Evolutionary conservation across 139 green algal genomes (phyloP), one percentile per base, ranked within the genome.

Genomic region (Protoeuglena noctilucae): DNA sequence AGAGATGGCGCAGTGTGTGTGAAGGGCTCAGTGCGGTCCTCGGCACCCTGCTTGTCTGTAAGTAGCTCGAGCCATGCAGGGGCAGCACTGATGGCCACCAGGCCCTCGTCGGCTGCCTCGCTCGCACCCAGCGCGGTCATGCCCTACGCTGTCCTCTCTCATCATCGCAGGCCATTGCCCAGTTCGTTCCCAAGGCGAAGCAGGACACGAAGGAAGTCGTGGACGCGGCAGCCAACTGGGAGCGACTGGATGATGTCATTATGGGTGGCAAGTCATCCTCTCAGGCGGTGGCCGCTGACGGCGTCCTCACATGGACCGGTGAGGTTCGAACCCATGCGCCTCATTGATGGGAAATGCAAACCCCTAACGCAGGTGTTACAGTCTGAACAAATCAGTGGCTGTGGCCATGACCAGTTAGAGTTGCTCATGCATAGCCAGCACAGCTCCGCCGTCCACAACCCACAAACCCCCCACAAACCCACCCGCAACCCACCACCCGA

Each of bases 171-270:
- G 34, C 34, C 7, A 12, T 12, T 7, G 34, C 34, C 9, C 7
- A 43, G 34, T 43, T 43, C 34, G 9, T 43, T 7, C 34, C 34
- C 12, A 12, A 7, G 34, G 34, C 7, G 34, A 12, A 43, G 34
- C 34, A 19, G 34, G 34, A 7, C 9, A 43, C 34, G 0, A 65
- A 73, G 6, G 73, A 91, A 25, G 25, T 93, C 39, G 64, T n/a
- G n/a, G n/a, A n/a, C n/a, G n/a, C n/a, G n/a, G n/a, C n/a, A n/a
- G n/a, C 31, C 0, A 51, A 53, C 23, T 85, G 79, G 79, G 48
- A 82, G 39, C 46, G 54, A 22, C 65, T 82, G 57, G 72, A 88
- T 67, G 80, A 88, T 57, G 71, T 81, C 39, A 85, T 88, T 65
- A 88, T 88, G 80, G 81, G 76, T 17, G 81, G 81, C 12, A 53